These are phyloP conservation scores for Neonectria coccinea DNA, from an alignment of 2,329 filamentous ascomycete species.

Conservation along the genomic window DNA sequence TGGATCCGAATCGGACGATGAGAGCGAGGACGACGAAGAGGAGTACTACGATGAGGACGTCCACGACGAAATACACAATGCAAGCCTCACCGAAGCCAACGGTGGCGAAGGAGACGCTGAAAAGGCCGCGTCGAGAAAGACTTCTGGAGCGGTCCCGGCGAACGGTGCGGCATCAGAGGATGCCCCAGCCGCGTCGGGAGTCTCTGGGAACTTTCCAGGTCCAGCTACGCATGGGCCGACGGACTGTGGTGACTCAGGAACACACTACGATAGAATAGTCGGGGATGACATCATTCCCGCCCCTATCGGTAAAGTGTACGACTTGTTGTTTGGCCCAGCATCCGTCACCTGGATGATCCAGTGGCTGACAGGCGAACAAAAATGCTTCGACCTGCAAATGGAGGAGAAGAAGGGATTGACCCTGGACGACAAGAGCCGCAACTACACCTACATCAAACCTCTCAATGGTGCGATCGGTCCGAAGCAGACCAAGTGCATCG, in stretches of 20 bases:
- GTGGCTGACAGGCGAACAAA: slow-evolving; percentile 88
- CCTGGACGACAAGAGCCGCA: slow-evolving; percentile 79
- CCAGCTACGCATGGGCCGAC: slow-evolving; percentile 85
- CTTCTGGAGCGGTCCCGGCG: slow-evolving; percentile 66
- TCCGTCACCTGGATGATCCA: slow-evolving; percentile 87
- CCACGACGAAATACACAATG: slow-evolving; percentile 83
- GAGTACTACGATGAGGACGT: slow-evolving; percentile 76
- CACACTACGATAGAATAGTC: slow-evolving; percentile 86
- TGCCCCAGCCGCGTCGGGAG: slow-evolving; percentile 54
- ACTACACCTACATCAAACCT: slow-evolving; percentile 92
- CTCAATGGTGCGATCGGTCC: slow-evolving; percentile 86
- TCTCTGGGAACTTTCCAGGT: slow-evolving; percentile 80
- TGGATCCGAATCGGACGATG: slow-evolving; percentile 67
- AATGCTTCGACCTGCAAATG: slow-evolving; percentile 87
- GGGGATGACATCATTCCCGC: slow-evolving; percentile 89
- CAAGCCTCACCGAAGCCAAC: slow-evolving; percentile 66
- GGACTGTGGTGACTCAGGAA: slow-evolving; percentile 81
- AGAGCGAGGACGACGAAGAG: slow-evolving; percentile 74
- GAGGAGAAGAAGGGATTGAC: slow-evolving; percentile 85
- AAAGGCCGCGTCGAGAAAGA: slow-evolving; percentile 76
- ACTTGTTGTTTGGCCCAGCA: slow-evolving; percentile 83
- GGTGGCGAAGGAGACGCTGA: slow-evolving; percentile 66
- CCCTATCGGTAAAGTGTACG: slow-evolving; percentile 92
- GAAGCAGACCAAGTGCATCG: slow-evolving; percentile 93
- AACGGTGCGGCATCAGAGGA: slow-evolving; percentile 63